Evolutionary conservation across 257 asterid genomes (phyloP), one percentile per base, ranked within the genome.

Genomic region (Ocimum tenuiflorum): DNA sequence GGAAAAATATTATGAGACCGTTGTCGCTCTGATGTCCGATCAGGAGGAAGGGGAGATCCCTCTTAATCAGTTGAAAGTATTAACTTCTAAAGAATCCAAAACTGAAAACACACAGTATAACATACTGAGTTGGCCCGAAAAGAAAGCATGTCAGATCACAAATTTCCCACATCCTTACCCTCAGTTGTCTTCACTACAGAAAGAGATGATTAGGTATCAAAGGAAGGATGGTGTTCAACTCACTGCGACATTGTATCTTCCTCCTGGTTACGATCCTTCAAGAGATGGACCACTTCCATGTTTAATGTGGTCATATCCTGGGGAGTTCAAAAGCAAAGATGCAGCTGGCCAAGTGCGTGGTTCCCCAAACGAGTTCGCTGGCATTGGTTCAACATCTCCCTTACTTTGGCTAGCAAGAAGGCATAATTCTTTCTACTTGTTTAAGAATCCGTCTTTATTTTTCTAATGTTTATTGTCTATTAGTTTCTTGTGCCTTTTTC

Each of bases 261-360:
- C 99, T 13, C 99, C 97, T 50, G 85, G 74, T 75, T 94, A 88
- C 82, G 99, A 88, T 70, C 91, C 95, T 35, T 74, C 82, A 33
- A 81, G 73, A 72, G 99, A 94, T 83, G 99, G 97, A 19, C 97
- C 97, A 19, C 95, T 90, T 77, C 99, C 99, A 18, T 94, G 99
- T 81, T 85, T 94, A 57, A 83, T 94, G 83, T 94, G 99, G 99
- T 94, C 99, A 47, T 94, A 94, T 74, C 99, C 99, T 15, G 99
- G 99, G 64, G 99, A 94, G 75, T 94, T 90, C 79, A 94, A 94
- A 75, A 94, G 97, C 67, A 94, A 90, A 80, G 97, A 90, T 71
- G 92, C 99, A 38, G 99, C 99, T 49, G 85, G 95, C 65, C 99
- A 94, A 81, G 99, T 90, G 55, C 97, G 97, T 69, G 99, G 99